Evolutionary conservation across 2,329 filamentous ascomycete genomes (phyloP).

Genomic region (Diaporthe nobilis): DNA sequence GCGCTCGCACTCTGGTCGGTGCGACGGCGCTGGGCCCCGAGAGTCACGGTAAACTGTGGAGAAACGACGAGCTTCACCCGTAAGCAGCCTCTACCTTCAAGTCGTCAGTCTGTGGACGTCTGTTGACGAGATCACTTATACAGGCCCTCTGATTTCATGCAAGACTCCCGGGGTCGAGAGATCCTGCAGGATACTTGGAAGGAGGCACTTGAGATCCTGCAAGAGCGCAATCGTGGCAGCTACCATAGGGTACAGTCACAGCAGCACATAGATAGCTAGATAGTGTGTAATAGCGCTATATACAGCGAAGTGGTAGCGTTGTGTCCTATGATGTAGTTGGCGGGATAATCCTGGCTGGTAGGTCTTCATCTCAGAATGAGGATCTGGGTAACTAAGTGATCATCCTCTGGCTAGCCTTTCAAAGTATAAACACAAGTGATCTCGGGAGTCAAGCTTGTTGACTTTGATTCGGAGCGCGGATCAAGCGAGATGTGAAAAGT

Average conservation of each 20-base stretch:
- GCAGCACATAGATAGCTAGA: too few relatives aligned
- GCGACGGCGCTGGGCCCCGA: conserved; percentile 57
- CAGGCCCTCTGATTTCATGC: conserved; percentile 28
- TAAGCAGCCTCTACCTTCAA: conserved; percentile 43
- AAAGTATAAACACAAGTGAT: too few relatives aligned
- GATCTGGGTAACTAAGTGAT: too few relatives aligned
- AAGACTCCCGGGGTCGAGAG: conserved; percentile 9
- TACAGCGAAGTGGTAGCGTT: too few relatives aligned
- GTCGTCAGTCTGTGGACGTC: neutral
- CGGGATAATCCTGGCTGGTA: too few relatives aligned
- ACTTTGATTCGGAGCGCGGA: too few relatives aligned
- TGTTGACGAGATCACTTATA: neutral
- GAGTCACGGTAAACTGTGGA: conserved; percentile 59
- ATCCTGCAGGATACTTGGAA: conserved; percentile 30
- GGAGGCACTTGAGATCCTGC: conserved; percentile 18
- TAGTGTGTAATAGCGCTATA: too few relatives aligned
- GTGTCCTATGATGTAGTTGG: too few relatives aligned
- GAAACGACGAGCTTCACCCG: conserved; percentile 54
- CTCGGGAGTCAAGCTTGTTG: too few relatives aligned
- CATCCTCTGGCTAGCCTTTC: too few relatives aligned
- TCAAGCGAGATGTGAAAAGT: neutral
- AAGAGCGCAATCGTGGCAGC: neutral
- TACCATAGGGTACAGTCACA: too few relatives aligned
- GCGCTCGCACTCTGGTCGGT: conserved; percentile 58
- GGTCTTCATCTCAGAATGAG: too few relatives aligned